A percentile compares a stretch with the other conserved stretches of the same genome.
Evolutionary conservation across 768 basidiomycete species (phyloP).

Genomic region (Dacryopinax spathularia): DNA sequence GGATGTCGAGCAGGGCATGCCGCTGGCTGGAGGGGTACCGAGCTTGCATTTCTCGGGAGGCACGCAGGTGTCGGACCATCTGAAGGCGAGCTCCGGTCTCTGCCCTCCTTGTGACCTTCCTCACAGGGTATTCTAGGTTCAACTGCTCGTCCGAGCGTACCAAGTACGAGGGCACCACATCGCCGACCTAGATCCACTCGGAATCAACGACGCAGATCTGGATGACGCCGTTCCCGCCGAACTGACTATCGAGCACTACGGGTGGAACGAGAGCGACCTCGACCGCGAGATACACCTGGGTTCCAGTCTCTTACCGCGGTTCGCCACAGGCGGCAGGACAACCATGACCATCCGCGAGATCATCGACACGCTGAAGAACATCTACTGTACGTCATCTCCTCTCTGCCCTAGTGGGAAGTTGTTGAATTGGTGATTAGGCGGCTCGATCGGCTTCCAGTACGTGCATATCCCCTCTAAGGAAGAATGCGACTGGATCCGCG

Average conservation of each 20-base stretch:
- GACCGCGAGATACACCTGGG: slow-evolving; percentile 90
- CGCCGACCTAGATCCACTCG: slow-evolving; percentile 90
- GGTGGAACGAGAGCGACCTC: slow-evolving; percentile 86
- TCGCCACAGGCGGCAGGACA: slow-evolving; percentile 70
- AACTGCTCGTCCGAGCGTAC: slow-evolving; percentile 94
- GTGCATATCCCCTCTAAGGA: slow-evolving; percentile 96
- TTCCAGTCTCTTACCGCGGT: slow-evolving; percentile 90
- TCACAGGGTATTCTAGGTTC: slow-evolving; percentile 42
- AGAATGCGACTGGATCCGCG: slow-evolving; percentile 98
- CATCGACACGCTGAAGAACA: slow-evolving; percentile 75
- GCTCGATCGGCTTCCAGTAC: slow-evolving; percentile 80
- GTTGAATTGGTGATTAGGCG: slow-evolving; percentile 36
- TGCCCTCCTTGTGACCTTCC: background rate
- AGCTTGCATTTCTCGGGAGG: slow-evolving; percentile 39
- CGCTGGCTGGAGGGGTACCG: slow-evolving; percentile 66
- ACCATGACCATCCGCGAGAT: slow-evolving; percentile 86
- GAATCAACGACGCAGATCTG: slow-evolving; percentile 82
- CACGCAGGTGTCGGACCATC: slow-evolving; percentile 76
- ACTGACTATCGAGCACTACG: slow-evolving; percentile 85
- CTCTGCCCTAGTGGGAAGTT: background rate
- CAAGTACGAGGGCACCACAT: slow-evolving; percentile 97
- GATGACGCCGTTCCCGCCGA: slow-evolving; percentile 68
- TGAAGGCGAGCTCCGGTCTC: slow-evolving; percentile 51
- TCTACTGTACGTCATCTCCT: slow-evolving; percentile 61
- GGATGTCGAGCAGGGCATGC: background rate